Conservation (phyloP, 306 rosid species). For the Inga oerstediana region DNA sequence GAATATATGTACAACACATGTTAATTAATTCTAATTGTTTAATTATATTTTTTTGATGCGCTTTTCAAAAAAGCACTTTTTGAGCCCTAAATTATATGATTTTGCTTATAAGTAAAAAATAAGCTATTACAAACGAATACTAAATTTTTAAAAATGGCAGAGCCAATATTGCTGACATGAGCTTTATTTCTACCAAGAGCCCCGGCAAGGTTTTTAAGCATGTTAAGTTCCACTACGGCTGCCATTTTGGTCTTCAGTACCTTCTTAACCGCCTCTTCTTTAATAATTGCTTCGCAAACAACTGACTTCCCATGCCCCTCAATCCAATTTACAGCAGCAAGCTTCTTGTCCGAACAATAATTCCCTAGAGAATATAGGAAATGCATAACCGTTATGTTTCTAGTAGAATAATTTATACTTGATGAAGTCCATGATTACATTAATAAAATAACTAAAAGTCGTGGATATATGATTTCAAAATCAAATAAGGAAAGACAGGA, state of each 20-base stretch:
- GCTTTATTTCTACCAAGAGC: slow-evolving; percentile 78
- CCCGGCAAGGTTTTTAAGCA: slow-evolving; percentile 85
- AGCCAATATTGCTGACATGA: slow-evolving; percentile 81
- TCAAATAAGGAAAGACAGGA: neutral
- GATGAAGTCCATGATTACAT: neutral
- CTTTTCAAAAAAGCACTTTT: too few relatives aligned
- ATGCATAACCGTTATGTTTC: slow-evolving; percentile 13
- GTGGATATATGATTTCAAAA: neutral
- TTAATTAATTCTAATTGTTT: too few relatives aligned
- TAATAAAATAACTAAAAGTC: slow-evolving; percentile 19
- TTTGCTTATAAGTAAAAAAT: too few relatives aligned
- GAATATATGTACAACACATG: too few relatives aligned
- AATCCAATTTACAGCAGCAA: slow-evolving; percentile 80
- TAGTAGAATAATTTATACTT: slow-evolving; percentile 14
- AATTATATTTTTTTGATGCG: too few relatives aligned
- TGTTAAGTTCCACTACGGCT: slow-evolving; percentile 73
- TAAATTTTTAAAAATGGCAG: slow-evolving; percentile 52
- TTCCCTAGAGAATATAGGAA: slow-evolving; percentile 49
- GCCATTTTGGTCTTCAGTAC: slow-evolving; percentile 68
- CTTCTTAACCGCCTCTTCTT: slow-evolving; percentile 67
- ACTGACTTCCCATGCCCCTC: slow-evolving; percentile 85
- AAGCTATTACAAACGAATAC: too few relatives aligned
- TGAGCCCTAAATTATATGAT: too few relatives aligned
- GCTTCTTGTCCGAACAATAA: slow-evolving; percentile 82
- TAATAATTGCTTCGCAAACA: slow-evolving; percentile 74